Base-by-base conservation (phyloP, 768 basidiomycete species). In the Boletus fagicola region DNA sequence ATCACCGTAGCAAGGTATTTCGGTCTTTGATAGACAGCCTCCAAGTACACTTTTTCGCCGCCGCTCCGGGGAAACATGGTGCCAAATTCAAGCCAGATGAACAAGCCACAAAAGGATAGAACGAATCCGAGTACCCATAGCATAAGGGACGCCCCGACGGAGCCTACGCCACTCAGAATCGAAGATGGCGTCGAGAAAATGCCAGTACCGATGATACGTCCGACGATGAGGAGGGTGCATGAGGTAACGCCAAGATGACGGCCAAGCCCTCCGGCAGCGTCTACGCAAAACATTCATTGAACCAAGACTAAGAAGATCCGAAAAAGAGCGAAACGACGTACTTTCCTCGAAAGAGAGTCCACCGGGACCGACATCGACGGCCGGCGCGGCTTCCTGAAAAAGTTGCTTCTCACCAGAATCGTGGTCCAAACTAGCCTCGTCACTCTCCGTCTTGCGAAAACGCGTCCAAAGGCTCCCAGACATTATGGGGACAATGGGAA, bases 151-250 rank as follows among this genome's bases (percentile, higher is more conserved):
- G 84, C 83, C 18, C 83, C 84, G n/a, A 85, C 72, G 7, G 82
- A 83, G 15, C 80, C 80, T 0, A 84, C 84, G 0, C 81, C 80
- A 0, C 69, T 74, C 33, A 86, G 75, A 61, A 86, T 85, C 0
- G 80, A 80, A 0, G 82, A 83, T 0, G 84, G 84, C 0, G 83
- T 84, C 0, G 82, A 82, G 70, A 85, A 85, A 59, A 86, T 84
- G n/a, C 83, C 84, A 0, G 83, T 85, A 0, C 84, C 83, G 60
- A 84, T 83, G 54, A 85, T 82, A 28, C 77, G 76, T 0, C 83
- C 83, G 28, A 83, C 77, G 35, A 83, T 83, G 18, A 83, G 72
- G 60, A 84, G 75, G 0, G 83, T 84, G 57, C 82, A 84, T 43
- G 77, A 80, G 56, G 80, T 79, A 3, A 84, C 76, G 12, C 83